A percentile compares a stretch with the other conserved stretches of the same genome.
Conservation (phyloP, 192 early-diverging fungal genomes). For the Backusella morwellensis region DNA sequence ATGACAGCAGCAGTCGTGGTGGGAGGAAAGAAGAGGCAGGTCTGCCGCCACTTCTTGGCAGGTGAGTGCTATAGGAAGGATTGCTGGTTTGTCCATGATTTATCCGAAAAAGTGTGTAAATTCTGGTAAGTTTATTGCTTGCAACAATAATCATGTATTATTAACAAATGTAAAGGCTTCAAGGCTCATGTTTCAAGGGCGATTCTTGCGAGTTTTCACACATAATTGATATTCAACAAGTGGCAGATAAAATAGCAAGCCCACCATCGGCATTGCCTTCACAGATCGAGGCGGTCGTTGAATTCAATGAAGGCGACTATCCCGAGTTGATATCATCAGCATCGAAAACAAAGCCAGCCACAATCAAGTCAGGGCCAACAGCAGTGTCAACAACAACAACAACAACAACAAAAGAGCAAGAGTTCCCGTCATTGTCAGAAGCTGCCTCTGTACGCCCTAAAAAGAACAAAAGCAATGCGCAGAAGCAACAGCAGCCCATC, state of each 20-base stretch:
- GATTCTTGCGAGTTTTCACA: constrained; percentile 53
- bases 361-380: not conserved
- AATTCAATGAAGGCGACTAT: constrained; percentile 10
- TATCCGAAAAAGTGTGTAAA: constrained; percentile 53
- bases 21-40: constrained; percentile 29
- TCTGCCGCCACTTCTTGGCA: constrained; percentile 54
- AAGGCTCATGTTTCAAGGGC: constrained; percentile 51
- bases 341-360: not conserved
- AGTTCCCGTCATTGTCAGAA: constrained; percentile 13
- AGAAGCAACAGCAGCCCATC: constrained; percentile 15
- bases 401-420: not conserved
- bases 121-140: constrained; percentile 47
- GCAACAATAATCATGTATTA: not conserved
- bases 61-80: constrained; percentile 55
- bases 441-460: not conserved
- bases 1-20: not conserved
- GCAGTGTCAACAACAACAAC: not conserved
- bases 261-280: not conserved
- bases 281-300: not conserved
- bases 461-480: not conserved
- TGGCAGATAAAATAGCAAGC: constrained; percentile 13
- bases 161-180: constrained; percentile 36
- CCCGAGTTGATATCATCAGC: not conserved
- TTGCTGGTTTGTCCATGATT: constrained; percentile 56
- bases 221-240: constrained; percentile 33